Conservation (phyloP, 1,284 basidiomycete species). For the Puccinia triticina region DNA sequence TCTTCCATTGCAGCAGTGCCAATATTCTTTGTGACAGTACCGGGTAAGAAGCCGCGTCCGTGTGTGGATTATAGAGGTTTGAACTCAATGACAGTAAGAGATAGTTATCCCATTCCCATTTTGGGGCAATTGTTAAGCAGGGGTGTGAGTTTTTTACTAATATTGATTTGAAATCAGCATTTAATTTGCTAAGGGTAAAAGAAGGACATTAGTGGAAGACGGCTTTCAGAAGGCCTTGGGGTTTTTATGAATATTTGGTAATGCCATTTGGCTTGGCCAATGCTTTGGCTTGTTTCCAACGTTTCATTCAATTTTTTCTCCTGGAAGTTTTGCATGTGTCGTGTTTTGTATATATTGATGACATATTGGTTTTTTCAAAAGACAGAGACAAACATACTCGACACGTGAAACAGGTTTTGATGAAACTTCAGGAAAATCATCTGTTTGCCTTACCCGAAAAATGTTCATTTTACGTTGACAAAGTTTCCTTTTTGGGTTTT, state of each 20-base stretch:
- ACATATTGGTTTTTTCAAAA: conserved; percentile 39
- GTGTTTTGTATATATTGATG: conserved; percentile 36
- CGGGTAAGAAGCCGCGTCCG: neutral
- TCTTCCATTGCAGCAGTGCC: conserved; percentile 8
- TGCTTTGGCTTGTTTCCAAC: conserved; percentile 22
- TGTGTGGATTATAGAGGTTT: neutral
- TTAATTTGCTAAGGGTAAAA: conserved; percentile 1
- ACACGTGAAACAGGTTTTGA: neutral
- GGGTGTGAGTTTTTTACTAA: neutral
- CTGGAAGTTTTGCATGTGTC: conserved; percentile 16
- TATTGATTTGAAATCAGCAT: conserved; percentile 3
- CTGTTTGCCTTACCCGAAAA: conserved; percentile 6
- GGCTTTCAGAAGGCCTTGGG: conserved; percentile 1
- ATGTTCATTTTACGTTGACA: conserved; percentile 2
- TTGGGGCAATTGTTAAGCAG: neutral
- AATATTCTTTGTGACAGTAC: neutral
- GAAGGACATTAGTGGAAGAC: conserved; percentile 24
- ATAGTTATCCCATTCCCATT: neutral
- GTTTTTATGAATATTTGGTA: conserved; percentile 2
- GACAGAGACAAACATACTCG: neutral
- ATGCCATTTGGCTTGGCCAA: conserved; percentile 15
- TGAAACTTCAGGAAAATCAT: neutral
- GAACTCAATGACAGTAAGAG: conserved; percentile 38
- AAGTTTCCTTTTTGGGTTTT: neutral
- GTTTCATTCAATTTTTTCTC: conserved; percentile 32